Base-by-base conservation (phyloP, 345 rosid genomes). In the Salix purpurea region DNA sequence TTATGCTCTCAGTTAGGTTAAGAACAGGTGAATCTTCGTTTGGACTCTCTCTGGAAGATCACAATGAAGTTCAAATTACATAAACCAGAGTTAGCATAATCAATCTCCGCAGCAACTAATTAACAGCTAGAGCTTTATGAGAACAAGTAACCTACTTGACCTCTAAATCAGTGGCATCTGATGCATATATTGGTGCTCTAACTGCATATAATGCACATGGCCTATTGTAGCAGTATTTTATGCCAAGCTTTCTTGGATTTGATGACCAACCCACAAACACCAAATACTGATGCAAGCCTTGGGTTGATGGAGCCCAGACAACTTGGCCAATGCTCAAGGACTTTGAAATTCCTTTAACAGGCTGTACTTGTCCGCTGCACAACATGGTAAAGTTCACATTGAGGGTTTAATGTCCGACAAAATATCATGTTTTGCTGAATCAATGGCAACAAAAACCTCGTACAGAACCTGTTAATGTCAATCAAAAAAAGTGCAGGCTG, bases 201-300 rank as follows among this genome's bases (percentile, higher is more conserved):
- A 85, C 84, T 34, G 90, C 94, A 73, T 92, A 93, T 61, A 96
- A 54, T 42, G 92, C 92, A 86, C 92, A 93, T 16, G 91, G 86
- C 84, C 98, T 90, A 75, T 91, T 93, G 80, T 82, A 82, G 88
- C 99, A 93, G 87, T 90, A 89, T 84, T 87, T 95, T 48, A 95
- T 90, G 71, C 98, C 99, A 72, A 96, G 89, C 88, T 96, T 96
- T 84, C 98, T 87, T 70, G 80, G 77, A 56, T 85, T 88, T 56
- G 91, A 85, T 73, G 89, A 81, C 99, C 98, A 93, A 32, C 98
- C 98, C 24, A 90, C 98, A 75, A 92, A 93, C 82, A 96, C 91
- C 78, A 96, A 79, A 83, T 84, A 86, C 65, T 86, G 93, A 76
- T 85, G 65, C 21, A 54, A 72, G 40, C 85, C 90, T 70, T 81